Percentiles rank a stretch among this genome's conserved stretches.
Conservation (phyloP, 2,329 filamentous ascomycete species). For the Trichoderma sp. region DNA sequence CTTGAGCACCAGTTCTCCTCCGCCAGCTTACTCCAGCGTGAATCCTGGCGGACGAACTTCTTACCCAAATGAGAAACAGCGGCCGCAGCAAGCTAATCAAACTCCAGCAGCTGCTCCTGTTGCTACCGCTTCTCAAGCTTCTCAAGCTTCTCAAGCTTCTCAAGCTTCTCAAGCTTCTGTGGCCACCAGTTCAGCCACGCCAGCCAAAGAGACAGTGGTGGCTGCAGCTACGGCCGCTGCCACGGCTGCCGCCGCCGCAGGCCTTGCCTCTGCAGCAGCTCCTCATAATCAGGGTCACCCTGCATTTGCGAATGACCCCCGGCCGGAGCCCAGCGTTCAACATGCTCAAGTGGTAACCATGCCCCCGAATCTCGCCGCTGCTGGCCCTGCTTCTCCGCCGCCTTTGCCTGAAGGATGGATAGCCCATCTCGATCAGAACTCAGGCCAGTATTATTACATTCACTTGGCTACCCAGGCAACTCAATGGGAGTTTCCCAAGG, state of each 20-base stretch:
- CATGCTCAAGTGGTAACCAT: constrained; percentile 49
- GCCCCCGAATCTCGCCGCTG: constrained; percentile 45
- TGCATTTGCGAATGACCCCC: constrained; percentile 85
- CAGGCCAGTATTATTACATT: constrained; percentile 98
- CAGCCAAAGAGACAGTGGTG: constrained; percentile 38
- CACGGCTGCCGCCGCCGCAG: constrained; percentile 34
- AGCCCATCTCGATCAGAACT: constrained; percentile 91
- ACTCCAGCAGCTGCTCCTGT: constrained; percentile 31
- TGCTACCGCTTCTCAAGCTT: constrained; percentile 36
- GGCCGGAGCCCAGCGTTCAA: constrained; percentile 55
- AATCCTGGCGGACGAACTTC: constrained; percentile 55
- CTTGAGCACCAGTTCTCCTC: constrained; percentile 80
- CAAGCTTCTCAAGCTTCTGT: constrained; percentile 35
- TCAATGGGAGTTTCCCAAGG: constrained; percentile 98
- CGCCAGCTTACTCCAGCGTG: constrained; percentile 92
- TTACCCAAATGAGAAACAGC: constrained; percentile 81
- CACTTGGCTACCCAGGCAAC: constrained; percentile 93
- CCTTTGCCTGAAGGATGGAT: constrained; percentile 98
- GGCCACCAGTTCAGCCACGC: constrained; percentile 32
- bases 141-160: no score
- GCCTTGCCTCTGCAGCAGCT: constrained; percentile 52
- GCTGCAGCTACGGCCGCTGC: constrained; percentile 32
- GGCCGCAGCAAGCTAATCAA: constrained; percentile 44
- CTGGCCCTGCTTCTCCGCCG: constrained; percentile 80
- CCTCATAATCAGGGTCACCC: constrained; percentile 72